Base-by-base conservation (phyloP, 768 basidiomycete species). In the Termitomyces eurrhizus region DNA sequence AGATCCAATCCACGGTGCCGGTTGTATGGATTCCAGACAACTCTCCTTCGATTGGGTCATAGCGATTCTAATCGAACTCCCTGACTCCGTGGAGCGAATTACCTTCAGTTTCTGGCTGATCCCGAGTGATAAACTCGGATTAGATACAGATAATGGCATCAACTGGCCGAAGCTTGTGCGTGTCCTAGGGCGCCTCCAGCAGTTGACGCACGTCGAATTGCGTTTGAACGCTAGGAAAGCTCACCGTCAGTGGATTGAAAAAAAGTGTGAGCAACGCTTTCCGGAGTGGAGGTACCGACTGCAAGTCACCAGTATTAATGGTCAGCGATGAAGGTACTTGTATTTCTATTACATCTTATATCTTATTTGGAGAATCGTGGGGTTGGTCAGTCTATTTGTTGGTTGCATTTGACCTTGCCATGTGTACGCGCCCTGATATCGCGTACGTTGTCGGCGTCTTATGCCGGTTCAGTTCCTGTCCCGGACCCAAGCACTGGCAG, bases 21-120 rank as follows among this genome's bases (percentile, higher is more conserved):
- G 8, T 12, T 21, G 41, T 45, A 50, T 12, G 39, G 12, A 26
- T 18, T 18, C 16, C 9, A 26, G 13, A 14, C 52, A 59, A 12
- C 49, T 60, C 33, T 62, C 64, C 1, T 52, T 62, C 9, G 29
- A 59, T n/a, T 62, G 61, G 64, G 61, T 65, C 32, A 57, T 65
- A 1, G 51, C 26, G 24, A 9, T 62, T 26, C 18, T 62, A 14
- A 18, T 14, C 32, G 56, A 65, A 24, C 52, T 62, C 26, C 64
- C 61, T 13, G 13, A 26, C 21, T 55, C 52, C 3, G 29, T 36
- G 9, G 56, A 60, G 13, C 51, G 48, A 14, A 36, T 65, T 18
- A 56, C 33, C 18, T 65, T 62, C 52, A 62, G 56, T 49, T 62
- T 62, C 37, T 62, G 61, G 61, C 32, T 65, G n/a, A 57, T 65